These are phyloP conservation scores for Sporisorium scitamineum DNA, from an alignment of 1,284 basidiomycete species.

Conservation along the genomic window DNA sequence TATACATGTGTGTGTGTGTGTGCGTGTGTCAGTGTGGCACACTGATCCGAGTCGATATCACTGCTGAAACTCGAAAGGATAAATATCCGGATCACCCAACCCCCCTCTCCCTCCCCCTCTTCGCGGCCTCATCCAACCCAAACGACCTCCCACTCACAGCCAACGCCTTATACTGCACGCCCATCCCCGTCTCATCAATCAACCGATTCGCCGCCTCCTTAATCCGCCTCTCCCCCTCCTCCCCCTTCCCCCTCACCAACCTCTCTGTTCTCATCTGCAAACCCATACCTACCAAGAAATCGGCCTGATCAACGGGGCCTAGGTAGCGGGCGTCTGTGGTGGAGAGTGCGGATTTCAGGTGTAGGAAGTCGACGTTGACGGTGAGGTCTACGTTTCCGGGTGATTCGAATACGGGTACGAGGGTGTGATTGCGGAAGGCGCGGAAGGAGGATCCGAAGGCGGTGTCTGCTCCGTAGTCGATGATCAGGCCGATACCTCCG, in stretches of 20 bases:
- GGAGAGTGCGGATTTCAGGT: slow-evolving; percentile 81
- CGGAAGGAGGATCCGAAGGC: slow-evolving; percentile 83
- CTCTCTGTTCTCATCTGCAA: slow-evolving; percentile 75
- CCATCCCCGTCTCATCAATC: slow-evolving; percentile 74
- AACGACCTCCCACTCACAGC: slow-evolving; percentile 64
- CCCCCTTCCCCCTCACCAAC: slow-evolving; percentile 73
- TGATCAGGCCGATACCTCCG: slow-evolving; percentile 83
- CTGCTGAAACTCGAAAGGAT: slow-evolving; percentile 40
- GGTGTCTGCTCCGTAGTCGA: slow-evolving; percentile 89
- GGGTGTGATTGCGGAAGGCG: slow-evolving; percentile 89
- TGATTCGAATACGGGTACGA: slow-evolving; percentile 84
- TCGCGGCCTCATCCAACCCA: not conserved
- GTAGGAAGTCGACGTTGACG: slow-evolving; percentile 93
- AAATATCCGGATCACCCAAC: slow-evolving; percentile 16
- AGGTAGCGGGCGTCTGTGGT: slow-evolving; percentile 71
- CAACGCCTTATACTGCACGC: slow-evolving; percentile 74
- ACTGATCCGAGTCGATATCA: too few species aligned
- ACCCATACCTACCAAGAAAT: slow-evolving; percentile 76
- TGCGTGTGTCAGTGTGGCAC: too few species aligned
- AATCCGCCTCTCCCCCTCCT: slow-evolving; percentile 73
- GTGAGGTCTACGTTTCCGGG: slow-evolving; percentile 93
- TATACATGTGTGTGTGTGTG: not conserved
- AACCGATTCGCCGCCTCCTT: slow-evolving; percentile 72
- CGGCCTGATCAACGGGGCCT: slow-evolving; percentile 78
- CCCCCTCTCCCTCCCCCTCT: not conserved